Conservation (phyloP, 2,329 filamentous ascomycete genomes). For the Xylariales sp. region DNA sequence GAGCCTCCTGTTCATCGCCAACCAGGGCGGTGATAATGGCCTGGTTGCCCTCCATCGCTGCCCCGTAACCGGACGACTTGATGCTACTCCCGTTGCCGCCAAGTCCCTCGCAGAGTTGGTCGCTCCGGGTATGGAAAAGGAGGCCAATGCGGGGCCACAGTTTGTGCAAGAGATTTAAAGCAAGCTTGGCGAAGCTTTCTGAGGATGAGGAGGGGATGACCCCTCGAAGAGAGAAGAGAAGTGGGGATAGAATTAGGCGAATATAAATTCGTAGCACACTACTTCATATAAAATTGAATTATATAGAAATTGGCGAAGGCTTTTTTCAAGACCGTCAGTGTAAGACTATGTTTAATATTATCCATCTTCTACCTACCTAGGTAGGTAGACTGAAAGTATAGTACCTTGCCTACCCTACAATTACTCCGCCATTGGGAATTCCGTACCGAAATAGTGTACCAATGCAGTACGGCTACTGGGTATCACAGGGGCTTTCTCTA, state of each 20-base stretch:
- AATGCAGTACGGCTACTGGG: too few species aligned
- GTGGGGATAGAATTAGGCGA: not conserved
- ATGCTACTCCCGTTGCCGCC: slow-evolving; percentile 40
- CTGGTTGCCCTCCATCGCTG: slow-evolving; percentile 55
- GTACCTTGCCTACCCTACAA: too few species aligned
- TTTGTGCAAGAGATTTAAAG: slow-evolving; percentile 46
- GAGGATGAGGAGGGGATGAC: not conserved
- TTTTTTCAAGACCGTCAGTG: not conserved
- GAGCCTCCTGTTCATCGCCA: slow-evolving; percentile 58
- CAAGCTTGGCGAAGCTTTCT: not conserved
- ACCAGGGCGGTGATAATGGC: slow-evolving; percentile 56
- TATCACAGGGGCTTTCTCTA: too few species aligned
- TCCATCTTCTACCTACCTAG: too few species aligned
- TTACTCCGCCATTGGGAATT: too few species aligned
- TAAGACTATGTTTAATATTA: not conserved
- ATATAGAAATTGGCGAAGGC: not conserved
- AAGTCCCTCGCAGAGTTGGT: slow-evolving; percentile 35
- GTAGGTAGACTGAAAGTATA: too few species aligned
- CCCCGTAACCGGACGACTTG: slow-evolving; percentile 38
- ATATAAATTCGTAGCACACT: not conserved
- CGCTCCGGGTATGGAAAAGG: slow-evolving; percentile 32
- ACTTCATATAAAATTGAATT: too few species aligned
- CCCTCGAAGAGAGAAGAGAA: not conserved
- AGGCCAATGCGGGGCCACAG: slow-evolving; percentile 44
- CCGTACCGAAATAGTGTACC: too few species aligned